Conservation (phyloP, 2,329 filamentous ascomycete species). For the Fusarium sacchari region DNA sequence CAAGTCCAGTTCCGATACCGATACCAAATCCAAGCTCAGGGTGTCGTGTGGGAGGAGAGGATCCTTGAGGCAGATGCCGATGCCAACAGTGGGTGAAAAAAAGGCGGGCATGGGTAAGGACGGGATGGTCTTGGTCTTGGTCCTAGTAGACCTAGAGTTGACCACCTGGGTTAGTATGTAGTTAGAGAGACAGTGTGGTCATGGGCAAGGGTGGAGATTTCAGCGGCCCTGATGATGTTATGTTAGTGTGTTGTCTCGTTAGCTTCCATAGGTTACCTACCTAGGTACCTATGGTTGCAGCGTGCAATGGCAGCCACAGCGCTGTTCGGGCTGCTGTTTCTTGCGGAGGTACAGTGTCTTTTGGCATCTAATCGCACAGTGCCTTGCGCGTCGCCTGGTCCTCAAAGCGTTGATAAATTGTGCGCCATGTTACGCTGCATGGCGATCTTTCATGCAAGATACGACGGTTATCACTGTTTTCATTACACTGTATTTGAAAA, state of each 20-base stretch:
- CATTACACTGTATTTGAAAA: conserved; percentile 15
- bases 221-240: background rate
- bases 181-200: conserved; percentile 24
- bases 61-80: conserved; percentile 40
- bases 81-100: conserved; percentile 42
- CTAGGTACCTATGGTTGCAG: conserved; percentile 26
- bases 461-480: conserved; percentile 7
- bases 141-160: background rate
- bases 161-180: background rate
- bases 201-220: conserved; percentile 14
- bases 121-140: conserved; percentile 28
- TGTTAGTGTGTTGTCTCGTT: background rate
- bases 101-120: conserved; percentile 38
- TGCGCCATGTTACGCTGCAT: conserved; percentile 1
- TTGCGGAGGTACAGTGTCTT: conserved; percentile 3
- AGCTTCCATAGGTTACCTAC: too few species aligned
- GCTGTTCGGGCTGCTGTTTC: background rate
- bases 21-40: conserved; percentile 16
- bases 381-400: background rate
- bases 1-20: conserved; percentile 13
- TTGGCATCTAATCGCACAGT: background rate
- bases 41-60: conserved; percentile 41
- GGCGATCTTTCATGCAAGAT: background rate
- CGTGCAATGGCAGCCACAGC: conserved; percentile 18
- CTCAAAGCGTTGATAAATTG: background rate